These are phyloP conservation scores for Aspergillus chevalieri DNA, from an alignment of 2,329 filamentous ascomycete species.

Conservation along the genomic window DNA sequence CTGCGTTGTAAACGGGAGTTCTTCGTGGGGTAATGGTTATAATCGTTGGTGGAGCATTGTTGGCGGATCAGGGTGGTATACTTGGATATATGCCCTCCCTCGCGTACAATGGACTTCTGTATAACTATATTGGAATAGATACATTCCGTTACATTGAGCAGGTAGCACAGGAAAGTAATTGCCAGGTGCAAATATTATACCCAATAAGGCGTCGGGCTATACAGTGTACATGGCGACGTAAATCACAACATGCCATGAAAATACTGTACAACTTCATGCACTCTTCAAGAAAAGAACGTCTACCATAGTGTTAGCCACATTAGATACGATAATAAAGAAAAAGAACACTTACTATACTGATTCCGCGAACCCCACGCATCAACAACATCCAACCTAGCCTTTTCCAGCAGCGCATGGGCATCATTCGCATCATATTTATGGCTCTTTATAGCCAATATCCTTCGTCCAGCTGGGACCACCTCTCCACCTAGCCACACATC, in stretches of 20 bases:
- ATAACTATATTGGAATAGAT: too few relatives aligned
- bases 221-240: too few relatives aligned
- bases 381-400: background rate
- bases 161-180: too few relatives aligned
- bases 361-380: background rate
- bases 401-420: background rate
- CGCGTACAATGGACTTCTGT: too few relatives aligned
- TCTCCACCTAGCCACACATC: background rate
- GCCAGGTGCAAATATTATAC: too few relatives aligned
- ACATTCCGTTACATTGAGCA: too few relatives aligned
- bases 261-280: background rate
- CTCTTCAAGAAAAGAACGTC: background rate
- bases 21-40: too few relatives aligned
- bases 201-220: too few relatives aligned
- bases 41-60: too few relatives aligned
- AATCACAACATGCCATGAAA: background rate
- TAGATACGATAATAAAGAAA: background rate
- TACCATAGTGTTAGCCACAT: background rate
- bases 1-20: background rate
- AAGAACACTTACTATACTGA: background rate
- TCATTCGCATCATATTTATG: slow-evolving; percentile 9
- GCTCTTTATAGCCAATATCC: slow-evolving; percentile 3
- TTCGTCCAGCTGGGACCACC: background rate
- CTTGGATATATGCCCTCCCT: too few relatives aligned
- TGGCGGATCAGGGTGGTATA: too few relatives aligned